Base-by-base conservation (phyloP, 768 basidiomycete species). In the Sporobolomyces phaffii region DNA sequence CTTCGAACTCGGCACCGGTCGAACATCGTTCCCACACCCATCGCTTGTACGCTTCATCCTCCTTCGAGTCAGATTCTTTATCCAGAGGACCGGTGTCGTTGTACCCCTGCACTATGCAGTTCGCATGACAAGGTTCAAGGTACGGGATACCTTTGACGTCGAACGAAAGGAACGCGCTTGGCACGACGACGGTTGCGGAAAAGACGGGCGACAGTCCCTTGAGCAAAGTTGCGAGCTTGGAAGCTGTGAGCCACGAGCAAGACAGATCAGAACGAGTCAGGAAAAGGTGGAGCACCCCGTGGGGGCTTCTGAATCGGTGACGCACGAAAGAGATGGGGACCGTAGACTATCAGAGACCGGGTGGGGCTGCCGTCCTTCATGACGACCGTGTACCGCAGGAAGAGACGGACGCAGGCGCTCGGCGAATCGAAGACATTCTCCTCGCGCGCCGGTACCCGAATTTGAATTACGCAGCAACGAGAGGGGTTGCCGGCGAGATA, bases 71-170 rank as follows among this genome's bases (percentile, higher is more conserved):
- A n/a, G n/a, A n/a, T n/a, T n/a, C n/a, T n/a, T n/a, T n/a, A n/a
- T n/a, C n/a, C n/a, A n/a, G n/a, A n/a, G n/a, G n/a, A n/a, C n/a
- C n/a, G n/a, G 47, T 26, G 51, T 68, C 60, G 33, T 72, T 70
- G 38, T 38, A 38, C 0, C 60, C 60, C 26, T 22, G 36, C 5
- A 70, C 49, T 36, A 70, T n/a, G 13, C 60, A 64, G 15, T 41
- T 62, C 14, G 63, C 54, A 18, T 52, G 53, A 17, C 41, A 44
- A 1, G 68, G 68, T 28, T 70, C 64, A 22, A 70, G 17, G 56
- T 48, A 70, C 1, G 68, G 68, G 1, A 65, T 29, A 8, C 68
- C 68, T n/a, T 48, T 33, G 17, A 70, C 15, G 63, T 64, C 59
- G 43, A 61, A 70, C 8, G 60, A 18, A 49, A 70, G 68, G 26